phyloP scores from a whole-genome alignment of 768 basidiomycete genomes.

The Mycena floridula region DNA sequence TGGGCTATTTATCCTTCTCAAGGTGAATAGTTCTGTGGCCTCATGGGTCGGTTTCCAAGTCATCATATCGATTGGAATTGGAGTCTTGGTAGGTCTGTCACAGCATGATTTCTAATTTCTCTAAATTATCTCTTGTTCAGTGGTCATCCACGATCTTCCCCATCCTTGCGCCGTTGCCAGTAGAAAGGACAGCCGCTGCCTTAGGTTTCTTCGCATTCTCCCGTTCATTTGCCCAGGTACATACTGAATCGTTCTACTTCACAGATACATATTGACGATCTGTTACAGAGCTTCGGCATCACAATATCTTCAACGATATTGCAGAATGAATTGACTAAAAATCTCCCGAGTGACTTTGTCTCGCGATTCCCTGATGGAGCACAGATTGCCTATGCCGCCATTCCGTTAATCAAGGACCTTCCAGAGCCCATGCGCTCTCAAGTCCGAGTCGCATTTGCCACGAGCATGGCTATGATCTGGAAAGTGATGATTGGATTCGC shows the following conservation, averaged over 20 bases:
- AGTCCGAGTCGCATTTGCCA: slow-evolving; percentile 8
- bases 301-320: slow-evolving; percentile 25
- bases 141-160: slow-evolving; percentile 8
- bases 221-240: slow-evolving; percentile 13
- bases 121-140: neutral
- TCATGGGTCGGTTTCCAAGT: slow-evolving; percentile 20
- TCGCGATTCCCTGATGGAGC: slow-evolving; percentile 6
- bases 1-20: slow-evolving; percentile 26
- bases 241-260: slow-evolving; percentile 10
- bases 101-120: neutral
- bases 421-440: slow-evolving; percentile 7
- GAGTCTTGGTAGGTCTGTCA: slow-evolving; percentile 2
- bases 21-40: slow-evolving; percentile 17
- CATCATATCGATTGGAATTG: slow-evolving; percentile 1
- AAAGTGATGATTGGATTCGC: slow-evolving; percentile 8
- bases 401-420: slow-evolving; percentile 18
- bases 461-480: slow-evolving; percentile 11
- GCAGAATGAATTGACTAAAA: slow-evolving; percentile 27
- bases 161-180: slow-evolving; percentile 11
- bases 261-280: neutral
- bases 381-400: slow-evolving; percentile 19
- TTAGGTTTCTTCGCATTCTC: slow-evolving; percentile 26
- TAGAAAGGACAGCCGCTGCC: slow-evolving; percentile 26
- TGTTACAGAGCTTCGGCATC: slow-evolving; percentile 22
- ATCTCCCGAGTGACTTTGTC: slow-evolving; percentile 13